phyloP scores from a whole-genome alignment of 2,329 filamentous ascomycete genomes.

The Microcyclosporella mali region DNA sequence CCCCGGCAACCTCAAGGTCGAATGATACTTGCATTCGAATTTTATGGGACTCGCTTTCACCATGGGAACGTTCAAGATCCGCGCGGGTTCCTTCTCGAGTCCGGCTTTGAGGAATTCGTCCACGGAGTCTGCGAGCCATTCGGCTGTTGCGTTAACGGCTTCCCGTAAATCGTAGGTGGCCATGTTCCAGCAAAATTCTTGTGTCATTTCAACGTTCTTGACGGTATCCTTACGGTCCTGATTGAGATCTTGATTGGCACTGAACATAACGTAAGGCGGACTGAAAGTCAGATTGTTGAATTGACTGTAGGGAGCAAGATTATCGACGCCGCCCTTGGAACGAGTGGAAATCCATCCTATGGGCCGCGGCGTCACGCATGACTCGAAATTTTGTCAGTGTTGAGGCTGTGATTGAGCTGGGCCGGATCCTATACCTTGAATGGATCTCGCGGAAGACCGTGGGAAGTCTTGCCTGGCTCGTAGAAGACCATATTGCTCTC shows the following conservation, averaged over 20 bases:
- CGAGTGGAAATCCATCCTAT: conserved; percentile 59
- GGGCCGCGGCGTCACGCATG: conserved; percentile 55
- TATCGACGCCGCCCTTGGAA: conserved; percentile 43
- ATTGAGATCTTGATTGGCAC: conserved; percentile 49
- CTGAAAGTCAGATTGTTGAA: conserved; percentile 60
- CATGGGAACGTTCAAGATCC: conserved; percentile 44
- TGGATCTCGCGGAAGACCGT: conserved; percentile 49
- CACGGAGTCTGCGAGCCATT: conserved; percentile 44
- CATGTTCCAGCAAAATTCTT: conserved; percentile 52
- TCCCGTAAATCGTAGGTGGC: conserved; percentile 52
- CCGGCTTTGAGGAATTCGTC: conserved; percentile 51
- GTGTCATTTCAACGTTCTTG: conserved; percentile 49
- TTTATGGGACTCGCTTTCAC: conserved; percentile 50
- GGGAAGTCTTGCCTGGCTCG: conserved; percentile 47
- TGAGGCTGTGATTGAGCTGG: neutral
- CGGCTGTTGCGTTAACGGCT: conserved; percentile 50
- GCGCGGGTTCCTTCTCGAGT: conserved; percentile 44
- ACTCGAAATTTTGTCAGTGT: conserved; percentile 27
- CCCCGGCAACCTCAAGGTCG: conserved; percentile 50
- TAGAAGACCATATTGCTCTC: conserved; percentile 46
- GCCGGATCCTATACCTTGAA: conserved; percentile 43
- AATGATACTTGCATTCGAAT: conserved; percentile 55
- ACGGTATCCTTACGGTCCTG: conserved; percentile 51
- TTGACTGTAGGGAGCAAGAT: conserved; percentile 56
- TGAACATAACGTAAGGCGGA: conserved; percentile 59